Evolutionary conservation across 2,329 filamentous ascomycete species (phyloP), one percentile per base, ranked within the genome.

Genomic region (Fusarium illudens): DNA sequence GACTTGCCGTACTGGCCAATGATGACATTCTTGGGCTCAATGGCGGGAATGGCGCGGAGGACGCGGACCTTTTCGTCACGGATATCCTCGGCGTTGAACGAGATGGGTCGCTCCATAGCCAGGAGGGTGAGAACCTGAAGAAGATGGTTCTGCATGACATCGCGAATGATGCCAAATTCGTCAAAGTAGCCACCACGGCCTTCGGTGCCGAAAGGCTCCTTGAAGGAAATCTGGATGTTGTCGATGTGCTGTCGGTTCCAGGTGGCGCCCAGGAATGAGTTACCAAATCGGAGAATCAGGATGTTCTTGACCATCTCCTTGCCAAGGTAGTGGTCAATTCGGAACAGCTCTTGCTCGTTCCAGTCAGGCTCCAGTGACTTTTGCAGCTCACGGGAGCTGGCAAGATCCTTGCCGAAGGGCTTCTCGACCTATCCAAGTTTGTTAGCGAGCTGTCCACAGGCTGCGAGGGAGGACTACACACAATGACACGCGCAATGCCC

Each of bases 271-370:
- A 99, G 92, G 87, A 99, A 99, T 73, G 97, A 94, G 85, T 99
- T 99, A 75, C 96, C 96, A 79, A 99, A 99, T 78, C 96, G 89
- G 72, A 99, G 88, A 74, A 99, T 97, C 71, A 99, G 87, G 73
- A 99, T 96, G 84, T 99, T 99, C 90, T 99, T 99, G 76, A 99
- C 96, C 96, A 99, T 99, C 84, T 99, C 96, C 87, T 99, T 99
- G 76, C 96, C 96, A 49, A 99, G 89, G 82, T 99, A 99, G 84
- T 99, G 96, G 80, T 99, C 96, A 76, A 99, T 99, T 78, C 96
- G 94, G 90, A 96, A 99, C 72, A 99, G 90, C 84, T 99, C 96
- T 56, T 98, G 95, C 82, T 99, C 96, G 77, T 92, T 96, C 96
- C 96, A 99, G 83, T 99, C 94, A 42, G 96, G 96, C 78, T 95